Evolutionary conservation across 1,284 basidiomycete species (phyloP).

Genomic region (Leccinum griseonigrum): DNA sequence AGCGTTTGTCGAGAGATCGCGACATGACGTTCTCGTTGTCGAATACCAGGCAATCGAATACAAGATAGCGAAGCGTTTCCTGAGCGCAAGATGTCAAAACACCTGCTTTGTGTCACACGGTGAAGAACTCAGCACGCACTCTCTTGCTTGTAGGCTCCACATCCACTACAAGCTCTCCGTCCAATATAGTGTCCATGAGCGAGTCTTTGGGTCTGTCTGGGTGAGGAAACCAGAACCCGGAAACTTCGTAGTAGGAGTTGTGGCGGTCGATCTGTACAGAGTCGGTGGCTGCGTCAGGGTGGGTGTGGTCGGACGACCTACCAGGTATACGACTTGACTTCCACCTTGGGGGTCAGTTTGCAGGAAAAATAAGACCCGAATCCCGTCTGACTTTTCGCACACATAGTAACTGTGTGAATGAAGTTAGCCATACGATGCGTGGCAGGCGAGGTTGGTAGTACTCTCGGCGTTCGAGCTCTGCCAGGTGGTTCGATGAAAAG

Average conservation of each 20-base stretch:
- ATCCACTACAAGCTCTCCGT: conserved; percentile 95
- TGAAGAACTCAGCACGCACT: conserved; percentile 40
- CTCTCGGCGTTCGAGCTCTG: conserved; percentile 82
- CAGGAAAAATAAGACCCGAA: conserved; percentile 88
- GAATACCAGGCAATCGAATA: conserved; percentile 92
- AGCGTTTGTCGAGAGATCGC: conserved; percentile 81
- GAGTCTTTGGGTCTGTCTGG: conserved; percentile 66
- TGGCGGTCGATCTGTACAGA: conserved; percentile 86
- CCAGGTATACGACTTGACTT: conserved; percentile 80
- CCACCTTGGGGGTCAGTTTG: conserved; percentile 63
- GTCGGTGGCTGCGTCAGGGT: conserved; percentile 5
- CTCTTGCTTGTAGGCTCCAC: conserved; percentile 70
- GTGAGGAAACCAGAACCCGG: conserved; percentile 86
- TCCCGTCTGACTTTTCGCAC: conserved; percentile 98
- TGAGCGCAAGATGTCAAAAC: conserved; percentile 33
- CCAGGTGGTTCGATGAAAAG: conserved; percentile 70
- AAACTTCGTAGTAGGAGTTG: conserved; percentile 78
- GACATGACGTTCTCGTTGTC: conserved; percentile 87
- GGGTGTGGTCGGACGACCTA: conserved; percentile 37
- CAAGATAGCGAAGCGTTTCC: conserved; percentile 81
- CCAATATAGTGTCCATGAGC: conserved; percentile 80
- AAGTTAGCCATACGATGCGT: conserved; percentile 10
- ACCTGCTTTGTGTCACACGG: neutral
- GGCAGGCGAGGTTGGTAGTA: conserved; percentile 38
- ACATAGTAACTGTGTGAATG: conserved; percentile 86